Base-by-base conservation (phyloP, 2,329 filamentous ascomycete genomes). In the Ploettnerulaceae sp. region DNA sequence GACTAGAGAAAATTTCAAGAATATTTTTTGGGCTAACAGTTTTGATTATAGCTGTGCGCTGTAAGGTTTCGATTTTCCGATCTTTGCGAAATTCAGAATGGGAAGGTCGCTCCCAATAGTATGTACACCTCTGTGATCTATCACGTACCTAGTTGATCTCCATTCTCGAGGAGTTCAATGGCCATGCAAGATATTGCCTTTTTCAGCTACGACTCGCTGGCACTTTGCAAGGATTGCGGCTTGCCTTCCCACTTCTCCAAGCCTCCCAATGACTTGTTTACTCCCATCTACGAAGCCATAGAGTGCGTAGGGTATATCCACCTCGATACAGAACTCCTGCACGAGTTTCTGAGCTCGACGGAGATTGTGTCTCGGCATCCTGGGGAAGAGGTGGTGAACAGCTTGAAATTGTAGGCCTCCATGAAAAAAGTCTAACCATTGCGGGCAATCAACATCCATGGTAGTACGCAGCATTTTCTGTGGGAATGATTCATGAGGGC, bases 381-480 rank as follows among this genome's bases (percentile, higher is more conserved):
- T 78, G 1, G 89, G 89, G 62, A 83, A 95, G 17, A 95, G 70
- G 63, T 95, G 89, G 62, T 95, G 89, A 41, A 95, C 83, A 6
- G 84, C 88, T 66, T 95, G 89, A 66, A 95, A 95, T 65, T 95
- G 89, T 52, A 95, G 70, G 3, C 89, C 89, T 17, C 89, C 89
- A 58, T 95, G 89, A 66, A 95, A 78, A 63, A 89, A 95, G 63
- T 95, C 89, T 9, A 95, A 73, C 89, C 89, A 95, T 9, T 76
- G 73, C 0, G 89, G 87, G 61, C 89, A 95, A 63, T 93, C 88
- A 17, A 95, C 82, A 54, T 95, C 89, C 89, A 95, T 95, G 9
- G 89, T 95, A 1, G 89, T 95, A 56, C 90, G 82, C 35, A 95
- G 74, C 84, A 94, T 93, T 65, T 84, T 86, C 67, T 95, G 89